Conservation (phyloP, 345 rosid genomes). For the Linum trigynum region DNA sequence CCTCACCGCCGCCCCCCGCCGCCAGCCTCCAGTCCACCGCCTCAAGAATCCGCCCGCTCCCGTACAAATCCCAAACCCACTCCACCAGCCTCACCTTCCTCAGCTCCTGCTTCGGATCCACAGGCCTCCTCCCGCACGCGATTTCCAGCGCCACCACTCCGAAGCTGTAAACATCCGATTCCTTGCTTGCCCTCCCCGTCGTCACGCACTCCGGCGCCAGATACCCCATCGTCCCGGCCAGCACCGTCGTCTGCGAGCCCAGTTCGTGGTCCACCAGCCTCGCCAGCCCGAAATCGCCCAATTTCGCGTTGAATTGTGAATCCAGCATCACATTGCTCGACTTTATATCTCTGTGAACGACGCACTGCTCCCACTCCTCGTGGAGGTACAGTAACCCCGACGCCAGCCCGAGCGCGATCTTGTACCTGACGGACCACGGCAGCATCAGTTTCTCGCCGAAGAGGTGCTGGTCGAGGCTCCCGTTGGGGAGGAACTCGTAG, state of each 20-base stretch:
- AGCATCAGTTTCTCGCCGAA: conserved; percentile 22
- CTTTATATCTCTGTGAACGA: conserved; percentile 36
- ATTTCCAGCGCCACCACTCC: conserved; percentile 44
- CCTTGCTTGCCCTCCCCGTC: conserved; percentile 35
- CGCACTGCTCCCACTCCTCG: conserved; percentile 50
- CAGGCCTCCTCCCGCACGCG: conserved; percentile 33
- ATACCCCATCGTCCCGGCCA: conserved; percentile 37
- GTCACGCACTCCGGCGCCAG: conserved; percentile 32
- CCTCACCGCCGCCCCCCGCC: neutral
- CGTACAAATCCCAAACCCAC: conserved; percentile 47
- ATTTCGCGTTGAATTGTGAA: conserved; percentile 39
- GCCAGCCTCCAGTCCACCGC: conserved; percentile 24
- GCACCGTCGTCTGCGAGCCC: conserved; percentile 35
- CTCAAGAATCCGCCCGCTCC: conserved; percentile 18
- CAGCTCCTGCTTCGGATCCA: conserved; percentile 21
- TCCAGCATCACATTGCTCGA: conserved; percentile 44
- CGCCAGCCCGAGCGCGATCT: conserved; percentile 37
- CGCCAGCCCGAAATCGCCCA: conserved; percentile 45
- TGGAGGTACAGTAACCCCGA: conserved; percentile 41
- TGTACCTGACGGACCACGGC: conserved; percentile 31
- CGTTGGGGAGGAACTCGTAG: conserved; percentile 43
- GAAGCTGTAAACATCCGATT: conserved; percentile 44
- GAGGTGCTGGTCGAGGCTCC: conserved; percentile 45
- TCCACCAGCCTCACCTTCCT: conserved; percentile 31
- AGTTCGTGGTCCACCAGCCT: conserved; percentile 27